These are phyloP conservation scores for Fraxinus paxiana DNA, from an alignment of 305 asterid species.

Conservation along the genomic window DNA sequence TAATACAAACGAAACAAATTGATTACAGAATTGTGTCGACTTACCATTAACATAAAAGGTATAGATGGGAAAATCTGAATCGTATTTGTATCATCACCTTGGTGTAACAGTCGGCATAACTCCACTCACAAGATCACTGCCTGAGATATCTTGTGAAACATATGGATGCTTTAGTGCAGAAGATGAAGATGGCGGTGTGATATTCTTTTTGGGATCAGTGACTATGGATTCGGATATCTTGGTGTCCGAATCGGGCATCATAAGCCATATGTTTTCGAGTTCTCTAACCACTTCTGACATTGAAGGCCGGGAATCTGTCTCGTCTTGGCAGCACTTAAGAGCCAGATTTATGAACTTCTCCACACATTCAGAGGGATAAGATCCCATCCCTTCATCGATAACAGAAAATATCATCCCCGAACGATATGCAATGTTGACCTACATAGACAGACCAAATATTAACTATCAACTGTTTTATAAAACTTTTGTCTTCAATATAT, in stretches of 20 bases:
- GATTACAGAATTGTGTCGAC: slow-evolving; percentile 21
- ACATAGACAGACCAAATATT: slow-evolving; percentile 10
- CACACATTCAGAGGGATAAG: slow-evolving; percentile 75
- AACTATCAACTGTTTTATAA: slow-evolving; percentile 4
- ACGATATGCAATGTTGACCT: slow-evolving; percentile 70
- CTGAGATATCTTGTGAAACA: slow-evolving; percentile 64
- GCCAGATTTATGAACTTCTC: slow-evolving; percentile 74
- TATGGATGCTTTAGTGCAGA: slow-evolving; percentile 43
- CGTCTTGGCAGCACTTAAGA: slow-evolving; percentile 79
- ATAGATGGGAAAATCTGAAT: not conserved
- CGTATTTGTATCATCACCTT: slow-evolving; percentile 33
- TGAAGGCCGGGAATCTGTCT: slow-evolving; percentile 66
- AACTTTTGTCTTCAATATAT: not conserved
- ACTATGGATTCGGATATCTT: slow-evolving; percentile 33
- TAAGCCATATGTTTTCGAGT: slow-evolving; percentile 63
- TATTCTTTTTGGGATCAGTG: slow-evolving; percentile 32
- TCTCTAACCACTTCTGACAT: slow-evolving; percentile 79
- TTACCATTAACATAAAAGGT: not conserved
- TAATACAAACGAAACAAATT: slow-evolving; percentile 13
- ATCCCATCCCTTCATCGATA: slow-evolving; percentile 77
- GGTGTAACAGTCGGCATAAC: slow-evolving; percentile 60
- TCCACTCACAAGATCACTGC: slow-evolving; percentile 74
- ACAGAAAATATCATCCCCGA: slow-evolving; percentile 70
- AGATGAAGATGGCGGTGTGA: slow-evolving; percentile 38
- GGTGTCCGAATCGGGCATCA: slow-evolving; percentile 71